Evolutionary conservation across 2,329 filamentous ascomycete genomes (phyloP).

Genomic region (Trichothecium sympodiale): DNA sequence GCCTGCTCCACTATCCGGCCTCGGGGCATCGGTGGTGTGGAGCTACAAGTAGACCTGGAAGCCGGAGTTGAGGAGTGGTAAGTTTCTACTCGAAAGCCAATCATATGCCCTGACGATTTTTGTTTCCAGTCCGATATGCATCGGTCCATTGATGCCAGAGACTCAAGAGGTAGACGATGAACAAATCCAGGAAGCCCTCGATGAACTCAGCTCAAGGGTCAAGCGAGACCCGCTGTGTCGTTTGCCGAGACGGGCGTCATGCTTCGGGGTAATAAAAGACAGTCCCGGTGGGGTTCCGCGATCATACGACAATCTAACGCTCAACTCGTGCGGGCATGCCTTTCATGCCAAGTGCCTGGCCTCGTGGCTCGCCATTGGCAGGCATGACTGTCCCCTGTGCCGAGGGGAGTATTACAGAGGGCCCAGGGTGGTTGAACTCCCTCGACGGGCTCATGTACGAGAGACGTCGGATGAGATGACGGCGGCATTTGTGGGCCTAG

Average conservation of each 20-base stretch:
- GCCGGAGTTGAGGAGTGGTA: not conserved
- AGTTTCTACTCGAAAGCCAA: not conserved
- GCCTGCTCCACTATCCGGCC: constrained; percentile 7
- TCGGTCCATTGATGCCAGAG: constrained; percentile 18
- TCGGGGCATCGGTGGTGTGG: too few species aligned
- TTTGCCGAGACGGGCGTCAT: too few species aligned
- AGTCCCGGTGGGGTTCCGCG: too few species aligned
- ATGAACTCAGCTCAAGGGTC: constrained; percentile 1
- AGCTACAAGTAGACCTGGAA: constrained; percentile 9
- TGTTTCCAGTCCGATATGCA: constrained; percentile 19
- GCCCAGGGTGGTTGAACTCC: too few species aligned
- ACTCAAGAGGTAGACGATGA: constrained; percentile 9
- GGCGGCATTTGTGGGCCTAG: too few species aligned
- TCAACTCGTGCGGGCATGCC: constrained; percentile 24
- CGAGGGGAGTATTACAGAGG: constrained; percentile 19
- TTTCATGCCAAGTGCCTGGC: constrained; percentile 28
- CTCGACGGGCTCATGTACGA: too few species aligned
- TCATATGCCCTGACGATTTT: not conserved
- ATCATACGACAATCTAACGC: constrained; percentile 20
- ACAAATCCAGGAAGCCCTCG: constrained; percentile 8
- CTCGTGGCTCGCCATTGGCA: constrained; percentile 24
- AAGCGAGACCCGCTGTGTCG: too few species aligned
- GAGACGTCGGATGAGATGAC: too few species aligned
- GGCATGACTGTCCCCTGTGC: constrained; percentile 28
- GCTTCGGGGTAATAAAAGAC: too few species aligned